These are phyloP conservation scores for Triticum turgidum DNA, from an alignment of 176 grass and related monocot genomes.

Conservation along the genomic window DNA sequence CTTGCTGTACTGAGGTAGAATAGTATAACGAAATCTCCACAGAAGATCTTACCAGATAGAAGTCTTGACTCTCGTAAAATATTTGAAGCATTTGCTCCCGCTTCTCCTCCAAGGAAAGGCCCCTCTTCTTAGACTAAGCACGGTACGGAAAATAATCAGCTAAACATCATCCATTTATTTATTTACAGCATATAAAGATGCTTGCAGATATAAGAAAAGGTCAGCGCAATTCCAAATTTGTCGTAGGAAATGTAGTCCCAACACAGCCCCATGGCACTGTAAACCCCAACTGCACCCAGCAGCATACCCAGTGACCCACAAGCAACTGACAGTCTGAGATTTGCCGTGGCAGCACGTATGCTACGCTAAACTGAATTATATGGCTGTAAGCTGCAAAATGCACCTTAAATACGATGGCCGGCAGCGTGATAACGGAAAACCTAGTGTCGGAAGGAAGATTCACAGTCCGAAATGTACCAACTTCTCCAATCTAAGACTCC, in stretches of 20 bases:
- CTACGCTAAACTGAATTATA: background rate
- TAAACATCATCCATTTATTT: background rate
- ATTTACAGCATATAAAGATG: background rate
- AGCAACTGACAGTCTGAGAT: background rate
- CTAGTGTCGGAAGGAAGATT: background rate
- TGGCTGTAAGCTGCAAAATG: background rate
- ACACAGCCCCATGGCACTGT: background rate
- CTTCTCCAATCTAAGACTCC: background rate
- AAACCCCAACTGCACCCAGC: background rate
- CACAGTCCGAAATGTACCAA: background rate
- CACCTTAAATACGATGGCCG: background rate
- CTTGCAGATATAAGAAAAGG: background rate
- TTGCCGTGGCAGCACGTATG: background rate
- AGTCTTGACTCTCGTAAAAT: constrained; percentile 81
- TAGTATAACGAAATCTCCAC: background rate
- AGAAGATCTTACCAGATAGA: constrained; percentile 67
- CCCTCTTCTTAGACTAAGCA: constrained; percentile 96
- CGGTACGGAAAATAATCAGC: constrained; percentile 7
- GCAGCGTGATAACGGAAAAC: background rate
- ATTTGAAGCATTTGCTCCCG: constrained; percentile 98
- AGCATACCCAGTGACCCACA: background rate
- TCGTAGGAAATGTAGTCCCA: background rate
- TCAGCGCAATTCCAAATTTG: background rate
- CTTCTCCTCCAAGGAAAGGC: constrained; percentile 92
- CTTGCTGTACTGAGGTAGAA: background rate